Conservation (phyloP, 2,329 filamentous ascomycete species). For the Cytospora piceae region DNA sequence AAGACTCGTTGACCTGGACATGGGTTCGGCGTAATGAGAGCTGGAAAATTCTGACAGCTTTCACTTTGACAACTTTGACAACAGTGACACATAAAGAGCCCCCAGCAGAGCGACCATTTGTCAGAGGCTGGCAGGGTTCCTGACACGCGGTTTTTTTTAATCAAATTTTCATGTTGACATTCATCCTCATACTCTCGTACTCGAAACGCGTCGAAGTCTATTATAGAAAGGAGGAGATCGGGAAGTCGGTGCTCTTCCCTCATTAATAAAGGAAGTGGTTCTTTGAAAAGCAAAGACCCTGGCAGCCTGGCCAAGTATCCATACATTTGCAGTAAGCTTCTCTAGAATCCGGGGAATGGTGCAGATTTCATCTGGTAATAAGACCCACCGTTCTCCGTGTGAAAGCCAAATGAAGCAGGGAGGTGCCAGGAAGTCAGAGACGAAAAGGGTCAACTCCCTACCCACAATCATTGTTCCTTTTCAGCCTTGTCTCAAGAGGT, state of each 20-base stretch:
- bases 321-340: neutral
- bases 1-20: neutral
- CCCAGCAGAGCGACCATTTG: neutral
- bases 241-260: constrained; percentile 8
- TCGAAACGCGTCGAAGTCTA: neutral
- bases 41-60: neutral
- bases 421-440: neutral
- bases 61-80: neutral
- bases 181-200: neutral
- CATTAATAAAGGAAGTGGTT: neutral
- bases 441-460: neutral
- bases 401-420: neutral
- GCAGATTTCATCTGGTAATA: neutral
- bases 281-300: neutral
- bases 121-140: neutral
- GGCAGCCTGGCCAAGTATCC: neutral
- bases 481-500: neutral
- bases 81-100: neutral
- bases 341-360: neutral
- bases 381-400: neutral
- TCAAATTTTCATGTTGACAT: neutral
- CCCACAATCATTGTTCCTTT: neutral
- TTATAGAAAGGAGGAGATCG: neutral
- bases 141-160: neutral
- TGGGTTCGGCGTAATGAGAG: neutral